Base-by-base conservation (phyloP, 306 rosid species). In the Hylodesmum podocarpum region DNA sequence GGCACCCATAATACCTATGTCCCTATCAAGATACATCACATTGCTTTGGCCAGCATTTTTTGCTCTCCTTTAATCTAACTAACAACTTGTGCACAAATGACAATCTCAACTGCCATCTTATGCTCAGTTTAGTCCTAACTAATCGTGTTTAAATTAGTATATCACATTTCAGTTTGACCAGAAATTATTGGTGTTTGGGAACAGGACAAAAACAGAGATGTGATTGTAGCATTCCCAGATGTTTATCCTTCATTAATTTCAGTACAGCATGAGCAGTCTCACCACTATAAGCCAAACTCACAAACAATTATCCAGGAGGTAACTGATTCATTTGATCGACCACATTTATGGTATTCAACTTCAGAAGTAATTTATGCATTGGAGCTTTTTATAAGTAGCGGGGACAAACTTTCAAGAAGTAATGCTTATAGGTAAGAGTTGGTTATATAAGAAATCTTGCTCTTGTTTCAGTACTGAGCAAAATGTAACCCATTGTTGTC, bases 151-250 rank as follows among this genome's bases (percentile, higher is more conserved):
- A 78, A 63, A 63, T 78, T 41, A 27, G 69, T 31, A 9, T 29
- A 46, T 36, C 72, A 37, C 66, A 41, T 66, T 31, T 34, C 3
- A 33, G 36, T 66, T 71, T 72, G 29, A 81, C 77, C 37, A 58
- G 64, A 47, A 77, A 40, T 68, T 77, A 34, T 78, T 78, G 62
- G 61, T 75, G 80, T 58, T 18, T 74, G 70, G 75, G 53, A 79
- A 73, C 91, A 93, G 97, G 96, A 93, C 86, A 93, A 93, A 87
- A 91, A 93, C 77, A 85, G 97, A 87, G 98, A 93, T 76, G 80
- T 91, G 70, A 88, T 93, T 84, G 96, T 91, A 82, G 80, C 98
- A 74, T 88, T 93, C 77, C 98, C 98, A 7, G 97, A 93, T 63
- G 91, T 89, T 66, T 83, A 89, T 72, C 98, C 98, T 67, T 88